These are phyloP conservation scores for Leersia perrieri DNA, from an alignment of 176 grass and related monocot genomes.

Conservation along the genomic window DNA sequence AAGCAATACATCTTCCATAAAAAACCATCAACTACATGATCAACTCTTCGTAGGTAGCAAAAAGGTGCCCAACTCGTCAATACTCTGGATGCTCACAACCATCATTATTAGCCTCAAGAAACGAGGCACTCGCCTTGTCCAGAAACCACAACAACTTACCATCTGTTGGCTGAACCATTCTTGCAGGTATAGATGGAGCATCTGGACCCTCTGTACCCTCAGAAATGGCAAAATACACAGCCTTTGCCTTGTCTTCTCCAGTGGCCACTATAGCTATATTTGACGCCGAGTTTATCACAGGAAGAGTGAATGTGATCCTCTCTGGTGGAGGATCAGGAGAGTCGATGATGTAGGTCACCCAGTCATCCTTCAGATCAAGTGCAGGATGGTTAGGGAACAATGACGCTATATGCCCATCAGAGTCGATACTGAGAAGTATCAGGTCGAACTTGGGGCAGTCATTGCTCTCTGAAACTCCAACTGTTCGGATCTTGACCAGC, in stretches of 20 bases:
- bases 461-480: constrained; percentile 43
- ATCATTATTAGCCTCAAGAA: constrained; percentile 16
- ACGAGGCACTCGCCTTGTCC: constrained; percentile 45
- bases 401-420: constrained; percentile 57
- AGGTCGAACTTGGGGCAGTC: constrained; percentile 76
- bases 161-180: constrained; percentile 50
- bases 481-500: constrained; percentile 49
- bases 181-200: constrained; percentile 39
- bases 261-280: constrained; percentile 50
- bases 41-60: constrained; percentile 25
- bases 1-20: not conserved
- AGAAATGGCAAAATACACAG: constrained; percentile 34
- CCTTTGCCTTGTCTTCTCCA: constrained; percentile 56
- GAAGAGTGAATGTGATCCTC: constrained; percentile 71
- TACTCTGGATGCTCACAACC: constrained; percentile 15
- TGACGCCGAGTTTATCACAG: constrained; percentile 58
- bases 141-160: constrained; percentile 68
- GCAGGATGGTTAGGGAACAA: constrained; percentile 53
- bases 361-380: constrained; percentile 47
- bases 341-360: constrained; percentile 65
- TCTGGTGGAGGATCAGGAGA: constrained; percentile 55
- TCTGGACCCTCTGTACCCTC: constrained; percentile 12
- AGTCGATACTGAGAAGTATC: constrained; percentile 49
- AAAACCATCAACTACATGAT: constrained; percentile 33
- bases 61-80: constrained; percentile 28